These are phyloP conservation scores for Parathielavia hyrcaniae DNA, from an alignment of 495 filamentous ascomycete species.

Conservation along the genomic window DNA sequence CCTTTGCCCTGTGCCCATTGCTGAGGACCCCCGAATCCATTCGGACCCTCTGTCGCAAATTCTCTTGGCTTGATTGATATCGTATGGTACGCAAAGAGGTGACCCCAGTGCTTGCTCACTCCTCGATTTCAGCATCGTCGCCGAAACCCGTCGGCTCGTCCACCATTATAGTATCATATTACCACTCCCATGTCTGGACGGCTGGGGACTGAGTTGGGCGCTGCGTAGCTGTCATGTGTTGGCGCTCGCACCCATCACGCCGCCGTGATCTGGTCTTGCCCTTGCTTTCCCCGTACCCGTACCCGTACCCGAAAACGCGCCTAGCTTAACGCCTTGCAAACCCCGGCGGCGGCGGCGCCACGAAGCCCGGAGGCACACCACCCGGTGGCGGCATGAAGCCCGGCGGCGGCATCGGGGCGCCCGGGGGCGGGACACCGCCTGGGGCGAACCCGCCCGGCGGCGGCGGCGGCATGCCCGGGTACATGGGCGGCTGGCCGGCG, in stretches of 20 bases:
- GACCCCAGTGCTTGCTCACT: too few species aligned
- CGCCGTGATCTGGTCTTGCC: background rate
- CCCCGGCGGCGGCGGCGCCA: constrained; percentile 14
- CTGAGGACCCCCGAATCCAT: too few species aligned
- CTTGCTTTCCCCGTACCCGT: background rate
- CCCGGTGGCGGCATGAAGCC: constrained; percentile 30
- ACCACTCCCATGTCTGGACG: too few species aligned
- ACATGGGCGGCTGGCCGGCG: constrained; percentile 20
- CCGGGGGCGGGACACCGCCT: constrained; percentile 24
- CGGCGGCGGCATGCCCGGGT: constrained; percentile 23
- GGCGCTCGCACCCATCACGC: too few species aligned
- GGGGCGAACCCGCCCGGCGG: constrained; percentile 29
- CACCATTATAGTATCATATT: too few species aligned
- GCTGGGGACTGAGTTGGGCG: too few species aligned
- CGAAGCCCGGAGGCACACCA: constrained; percentile 12
- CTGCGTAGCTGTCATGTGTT: too few species aligned
- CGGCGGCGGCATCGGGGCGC: constrained; percentile 26
- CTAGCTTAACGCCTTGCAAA: constrained; percentile 16
- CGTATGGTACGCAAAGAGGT: too few species aligned
- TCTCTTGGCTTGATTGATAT: too few species aligned
- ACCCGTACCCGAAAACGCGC: background rate
- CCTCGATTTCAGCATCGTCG: too few species aligned
- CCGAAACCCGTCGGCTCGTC: too few species aligned
- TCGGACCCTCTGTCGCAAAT: too few species aligned
- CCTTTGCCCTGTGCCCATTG: background rate